Evolutionary conservation across 2,329 filamentous ascomycete species (phyloP).

Genomic region (Colletotrichum limetticola): DNA sequence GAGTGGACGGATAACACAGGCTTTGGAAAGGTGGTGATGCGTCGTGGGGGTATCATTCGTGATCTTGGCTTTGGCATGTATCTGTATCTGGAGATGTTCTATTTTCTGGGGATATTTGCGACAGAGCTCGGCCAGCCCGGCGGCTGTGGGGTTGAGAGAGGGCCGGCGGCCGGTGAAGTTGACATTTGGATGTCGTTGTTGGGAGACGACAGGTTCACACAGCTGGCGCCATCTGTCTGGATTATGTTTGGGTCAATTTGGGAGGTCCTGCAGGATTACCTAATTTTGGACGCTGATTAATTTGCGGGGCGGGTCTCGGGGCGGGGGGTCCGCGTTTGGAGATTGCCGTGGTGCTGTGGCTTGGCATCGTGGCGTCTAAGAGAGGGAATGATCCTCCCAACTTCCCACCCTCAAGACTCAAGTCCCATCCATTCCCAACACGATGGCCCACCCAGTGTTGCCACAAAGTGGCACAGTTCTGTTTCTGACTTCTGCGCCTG

Average conservation of each 20-base stretch:
- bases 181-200: not conserved
- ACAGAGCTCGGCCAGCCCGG: conserved; percentile 31
- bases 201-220: not conserved
- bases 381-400: too few species aligned
- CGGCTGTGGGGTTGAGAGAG: conserved; percentile 16
- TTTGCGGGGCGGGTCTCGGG: not conserved
- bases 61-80: not conserved
- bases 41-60: not conserved
- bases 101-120: conserved; percentile 4
- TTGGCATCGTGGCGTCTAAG: not conserved
- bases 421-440: too few species aligned
- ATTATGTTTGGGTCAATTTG: not conserved
- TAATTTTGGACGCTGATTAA: conserved; percentile 19
- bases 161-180: conserved; percentile 30
- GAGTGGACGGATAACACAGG: not conserved
- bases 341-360: not conserved
- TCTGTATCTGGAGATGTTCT: not conserved
- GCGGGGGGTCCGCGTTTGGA: not conserved
- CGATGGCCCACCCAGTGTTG: not conserved
- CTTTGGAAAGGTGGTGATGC: not conserved
- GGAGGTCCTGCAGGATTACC: conserved; percentile 12
- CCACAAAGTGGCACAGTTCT: conserved; percentile 19
- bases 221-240: conserved; percentile 22
- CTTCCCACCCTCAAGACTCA: too few species aligned
- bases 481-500: not conserved